These are phyloP conservation scores for Vaccinium myrtillus DNA, from an alignment of 148 eudicot genomes.

Conservation along the genomic window DNA sequence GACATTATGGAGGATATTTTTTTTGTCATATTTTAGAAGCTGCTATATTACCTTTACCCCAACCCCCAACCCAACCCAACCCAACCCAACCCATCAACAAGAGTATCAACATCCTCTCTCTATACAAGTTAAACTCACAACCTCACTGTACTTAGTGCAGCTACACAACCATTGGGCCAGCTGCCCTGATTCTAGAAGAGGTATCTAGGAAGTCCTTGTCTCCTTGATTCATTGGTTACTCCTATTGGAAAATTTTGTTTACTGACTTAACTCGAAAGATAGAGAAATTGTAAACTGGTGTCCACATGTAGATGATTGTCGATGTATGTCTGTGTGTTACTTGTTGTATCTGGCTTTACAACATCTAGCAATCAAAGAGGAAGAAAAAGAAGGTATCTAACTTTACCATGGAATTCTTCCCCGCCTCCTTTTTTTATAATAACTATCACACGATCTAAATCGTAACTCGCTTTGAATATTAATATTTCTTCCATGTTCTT, in stretches of 20 bases:
- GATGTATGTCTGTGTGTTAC: neutral
- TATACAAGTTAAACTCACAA: too few relatives aligned
- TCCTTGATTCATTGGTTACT: neutral
- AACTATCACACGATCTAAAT: neutral
- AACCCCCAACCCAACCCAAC: too few relatives aligned
- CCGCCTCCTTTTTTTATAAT: neutral
- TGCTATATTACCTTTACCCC: too few relatives aligned
- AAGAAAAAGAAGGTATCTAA: neutral
- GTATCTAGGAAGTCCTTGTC: neutral
- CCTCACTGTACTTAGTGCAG: too few relatives aligned
- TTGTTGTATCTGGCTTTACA: neutral
- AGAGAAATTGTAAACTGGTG: neutral
- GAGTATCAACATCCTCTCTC: too few relatives aligned
- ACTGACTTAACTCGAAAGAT: neutral
- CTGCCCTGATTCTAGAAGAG: neutral
- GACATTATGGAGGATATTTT: neutral
- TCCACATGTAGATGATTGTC: neutral
- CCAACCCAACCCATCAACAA: too few relatives aligned
- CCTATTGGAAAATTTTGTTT: neutral
- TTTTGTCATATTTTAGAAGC: too few relatives aligned
- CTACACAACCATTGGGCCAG: too few relatives aligned
- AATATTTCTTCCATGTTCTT: neutral
- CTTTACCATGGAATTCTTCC: neutral
- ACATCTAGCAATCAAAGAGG: neutral
- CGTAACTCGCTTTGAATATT: neutral